Evolutionary conservation across 768 basidiomycete genomes (phyloP).

Genomic region (Leccinum subgranulosum): DNA sequence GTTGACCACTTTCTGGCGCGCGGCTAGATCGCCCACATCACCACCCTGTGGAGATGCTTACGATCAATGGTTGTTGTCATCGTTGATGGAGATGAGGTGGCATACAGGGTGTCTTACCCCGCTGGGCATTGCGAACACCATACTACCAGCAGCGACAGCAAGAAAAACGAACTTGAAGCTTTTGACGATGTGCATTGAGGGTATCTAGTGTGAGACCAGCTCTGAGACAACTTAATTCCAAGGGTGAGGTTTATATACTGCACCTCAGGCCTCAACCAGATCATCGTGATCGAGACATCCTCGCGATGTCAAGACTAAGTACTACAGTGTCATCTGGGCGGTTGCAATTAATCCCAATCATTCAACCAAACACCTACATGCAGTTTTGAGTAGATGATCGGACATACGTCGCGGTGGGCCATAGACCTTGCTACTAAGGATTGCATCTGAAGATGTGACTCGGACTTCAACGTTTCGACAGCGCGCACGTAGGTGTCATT

Average conservation of each 20-base stretch:
- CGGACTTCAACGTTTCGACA: neutral
- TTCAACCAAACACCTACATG: no score
- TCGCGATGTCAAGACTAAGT: no score
- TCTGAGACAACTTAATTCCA: neutral
- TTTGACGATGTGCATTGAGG: neutral
- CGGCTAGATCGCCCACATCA: neutral
- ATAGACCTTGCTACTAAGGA: neutral
- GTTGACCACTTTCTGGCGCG: neutral
- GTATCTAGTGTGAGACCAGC: neutral
- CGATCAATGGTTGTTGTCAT: neutral
- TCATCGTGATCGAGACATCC: no score
- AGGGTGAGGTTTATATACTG: neutral
- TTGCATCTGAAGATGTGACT: neutral
- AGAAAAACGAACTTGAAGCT: neutral
- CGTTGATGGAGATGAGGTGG: neutral
- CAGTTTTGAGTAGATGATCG: no score
- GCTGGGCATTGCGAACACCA: neutral
- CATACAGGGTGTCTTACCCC: neutral
- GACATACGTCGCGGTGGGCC: neutral
- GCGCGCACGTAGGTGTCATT: no score
- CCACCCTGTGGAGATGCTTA: neutral
- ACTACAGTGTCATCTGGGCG: no score
- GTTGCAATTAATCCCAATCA: no score
- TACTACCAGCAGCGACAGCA: neutral
- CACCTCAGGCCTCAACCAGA: neutral